These are phyloP conservation scores for Hawksworthiomyces lignivorus DNA, from an alignment of 2,329 filamentous ascomycete species.

Conservation along the genomic window DNA sequence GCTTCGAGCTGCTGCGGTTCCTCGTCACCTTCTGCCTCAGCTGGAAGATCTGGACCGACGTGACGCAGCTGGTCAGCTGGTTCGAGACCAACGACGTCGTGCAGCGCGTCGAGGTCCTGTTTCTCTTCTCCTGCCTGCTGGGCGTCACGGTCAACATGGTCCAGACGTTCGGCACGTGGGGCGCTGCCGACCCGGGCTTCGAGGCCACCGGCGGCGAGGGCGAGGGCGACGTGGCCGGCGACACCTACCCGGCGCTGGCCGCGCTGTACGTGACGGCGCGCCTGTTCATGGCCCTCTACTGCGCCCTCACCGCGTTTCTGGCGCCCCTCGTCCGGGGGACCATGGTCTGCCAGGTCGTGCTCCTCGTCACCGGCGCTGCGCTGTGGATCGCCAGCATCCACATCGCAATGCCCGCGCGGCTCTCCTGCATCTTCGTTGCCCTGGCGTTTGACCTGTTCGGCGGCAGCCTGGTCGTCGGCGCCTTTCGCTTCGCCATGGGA, in stretches of 20 bases:
- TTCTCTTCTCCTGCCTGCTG: conserved; percentile 53
- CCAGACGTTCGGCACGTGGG: conserved; percentile 39
- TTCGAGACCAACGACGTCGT: conserved; percentile 56
- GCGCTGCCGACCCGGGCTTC: neutral
- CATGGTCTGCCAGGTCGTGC: conserved; percentile 42
- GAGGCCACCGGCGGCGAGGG: neutral
- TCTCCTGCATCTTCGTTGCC: conserved; percentile 49
- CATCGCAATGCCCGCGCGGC: conserved; percentile 43
- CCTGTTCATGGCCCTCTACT: conserved; percentile 44
- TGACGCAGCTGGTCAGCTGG: conserved; percentile 50
- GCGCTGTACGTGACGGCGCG: conserved; percentile 54
- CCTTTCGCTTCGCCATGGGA: conserved; percentile 24
- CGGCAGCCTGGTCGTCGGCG: conserved; percentile 31
- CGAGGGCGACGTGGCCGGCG: conserved; percentile 10
- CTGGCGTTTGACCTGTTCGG: conserved; percentile 47
- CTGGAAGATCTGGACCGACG: conserved; percentile 57
- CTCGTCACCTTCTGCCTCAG: conserved; percentile 54
- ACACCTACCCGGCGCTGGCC: conserved; percentile 51
- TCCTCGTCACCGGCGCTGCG: conserved; percentile 38
- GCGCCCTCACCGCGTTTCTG: conserved; percentile 35
- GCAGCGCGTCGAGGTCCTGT: conserved; percentile 50
- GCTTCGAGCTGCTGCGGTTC: conserved; percentile 49
- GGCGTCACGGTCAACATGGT: conserved; percentile 57
- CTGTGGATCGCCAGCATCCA: conserved; percentile 56
- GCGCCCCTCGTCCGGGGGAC: conserved; percentile 51